Evolutionary conservation across 257 asterid species (phyloP).

Genomic region (Primulina eburnea): DNA sequence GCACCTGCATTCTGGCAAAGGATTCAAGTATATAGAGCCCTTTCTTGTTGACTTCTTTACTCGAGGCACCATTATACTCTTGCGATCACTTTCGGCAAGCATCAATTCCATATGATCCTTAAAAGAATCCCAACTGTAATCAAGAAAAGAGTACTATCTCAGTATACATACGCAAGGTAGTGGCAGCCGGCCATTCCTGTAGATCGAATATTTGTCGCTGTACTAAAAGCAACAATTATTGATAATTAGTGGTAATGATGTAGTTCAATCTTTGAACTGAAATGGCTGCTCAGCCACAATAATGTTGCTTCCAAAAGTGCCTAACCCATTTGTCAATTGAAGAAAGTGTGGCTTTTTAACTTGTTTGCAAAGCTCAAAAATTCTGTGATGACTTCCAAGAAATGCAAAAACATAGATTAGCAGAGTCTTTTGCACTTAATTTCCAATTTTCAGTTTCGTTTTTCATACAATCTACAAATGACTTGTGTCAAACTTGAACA

Average conservation of each 20-base stretch:
- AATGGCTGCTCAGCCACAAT: too few relatives aligned
- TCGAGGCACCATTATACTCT: constrained; percentile 64
- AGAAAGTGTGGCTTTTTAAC: too few relatives aligned
- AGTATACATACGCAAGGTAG: neutral
- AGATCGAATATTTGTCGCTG: neutral
- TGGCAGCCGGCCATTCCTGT: too few relatives aligned
- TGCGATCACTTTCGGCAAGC: constrained; percentile 80
- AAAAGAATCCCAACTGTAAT: constrained; percentile 67
- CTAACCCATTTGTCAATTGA: too few relatives aligned
- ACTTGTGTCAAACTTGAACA: neutral
- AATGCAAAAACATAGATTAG: neutral
- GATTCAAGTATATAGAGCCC: constrained; percentile 63
- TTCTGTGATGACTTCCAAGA: neutral
- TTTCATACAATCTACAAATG: neutral
- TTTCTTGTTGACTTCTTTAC: constrained; percentile 71
- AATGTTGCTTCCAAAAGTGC: too few relatives aligned
- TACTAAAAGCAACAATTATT: too few relatives aligned
- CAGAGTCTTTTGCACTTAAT: neutral
- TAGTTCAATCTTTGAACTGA: too few relatives aligned
- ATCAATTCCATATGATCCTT: constrained; percentile 68
- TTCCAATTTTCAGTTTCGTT: neutral
- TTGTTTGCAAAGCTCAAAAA: too few relatives aligned
- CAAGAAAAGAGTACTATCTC: neutral
- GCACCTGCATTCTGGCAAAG: constrained; percentile 84
- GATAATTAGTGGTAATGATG: too few relatives aligned